Base-by-base conservation (phyloP, 495 filamentous ascomycete genomes). In the Xylaria castorea region DNA sequence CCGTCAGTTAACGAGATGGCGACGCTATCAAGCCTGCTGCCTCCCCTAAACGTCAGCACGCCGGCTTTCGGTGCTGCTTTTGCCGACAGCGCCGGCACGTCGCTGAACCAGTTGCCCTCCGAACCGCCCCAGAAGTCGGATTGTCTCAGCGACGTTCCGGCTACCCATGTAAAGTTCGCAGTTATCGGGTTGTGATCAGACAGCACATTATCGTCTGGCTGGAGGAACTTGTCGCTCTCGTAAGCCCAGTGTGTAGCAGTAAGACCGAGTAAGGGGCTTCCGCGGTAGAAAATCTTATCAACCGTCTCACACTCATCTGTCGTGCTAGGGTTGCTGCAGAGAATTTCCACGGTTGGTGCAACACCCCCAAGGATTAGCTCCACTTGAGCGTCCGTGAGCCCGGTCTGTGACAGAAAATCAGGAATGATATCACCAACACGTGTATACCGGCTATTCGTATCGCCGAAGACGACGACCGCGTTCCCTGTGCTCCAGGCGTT, bases 231-330 rank as follows among this genome's bases (percentile, higher is more conserved):
- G 12, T 72, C 40, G 62, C 81, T 81, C 25, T 82, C 87, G 71
- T 91, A 91, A 66, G 75, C 74, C 75, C 85, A 89, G 38, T 75
- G 75, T 0, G 80, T 82, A 0, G 86, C 84, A 11, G 72, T 67
- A 12, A 91, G 76, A 0, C 75, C 76, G 0, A 90, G 72, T 1
- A 87, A 74, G 8, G 81, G 79, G 38, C 84, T 84, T 5, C 82
- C 82, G 14, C 89, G 83, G 77, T 89, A 90, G 62, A 90, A 83
- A 53, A 90, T 84, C 78, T 91, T 92, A 73, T 92, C 90, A 20
- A 92, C 87, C 2, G 85, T 87, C 80, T 91, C 89, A 76, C 90
- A 92, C 5, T 72, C 78, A 66, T 84, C 78, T 25, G 75, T 83
- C 5, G 78, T 74, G 50, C 84, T 83, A 1, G 88, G 86, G 74